Percentiles rank a stretch among this genome's conserved stretches.
Conservation (phyloP, 2,329 filamentous ascomycete species). For the Lachnellula occidentalis region DNA sequence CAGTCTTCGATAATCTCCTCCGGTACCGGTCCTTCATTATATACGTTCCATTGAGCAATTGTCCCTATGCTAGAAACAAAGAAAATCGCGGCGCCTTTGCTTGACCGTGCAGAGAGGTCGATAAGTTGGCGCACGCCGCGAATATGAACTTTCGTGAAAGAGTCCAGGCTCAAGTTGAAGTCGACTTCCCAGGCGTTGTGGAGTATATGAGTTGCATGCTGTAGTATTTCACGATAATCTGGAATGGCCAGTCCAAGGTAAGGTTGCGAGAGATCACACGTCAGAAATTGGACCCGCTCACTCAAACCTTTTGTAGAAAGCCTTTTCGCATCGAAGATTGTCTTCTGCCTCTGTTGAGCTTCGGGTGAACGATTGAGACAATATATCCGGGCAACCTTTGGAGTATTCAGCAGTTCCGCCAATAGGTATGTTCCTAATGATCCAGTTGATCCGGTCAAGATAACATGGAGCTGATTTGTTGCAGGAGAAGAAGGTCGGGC, state of each 20-base stretch:
- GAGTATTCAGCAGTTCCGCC: conserved; percentile 31
- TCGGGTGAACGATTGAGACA: conserved; percentile 42
- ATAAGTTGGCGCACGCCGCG: conserved; percentile 36
- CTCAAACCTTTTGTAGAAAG: conserved; percentile 29
- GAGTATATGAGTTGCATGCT: conserved; percentile 19
- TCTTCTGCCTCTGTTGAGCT: conserved; percentile 10
- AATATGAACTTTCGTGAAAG: conserved; percentile 34
- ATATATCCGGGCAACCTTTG: conserved; percentile 37
- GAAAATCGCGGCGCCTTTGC: conserved; percentile 15
- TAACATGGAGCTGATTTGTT: conserved; percentile 8
- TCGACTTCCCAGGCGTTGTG: conserved; percentile 36
- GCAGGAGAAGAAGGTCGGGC: no score
- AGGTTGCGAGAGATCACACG: conserved; percentile 42
- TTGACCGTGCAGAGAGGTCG: conserved; percentile 12
- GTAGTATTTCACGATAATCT: conserved; percentile 10
- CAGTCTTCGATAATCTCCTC: conserved; percentile 34
- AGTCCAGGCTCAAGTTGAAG: conserved; percentile 31
- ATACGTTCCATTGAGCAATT: neutral
- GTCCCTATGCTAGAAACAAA: conserved; percentile 27
- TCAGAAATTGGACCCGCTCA: conserved; percentile 41
- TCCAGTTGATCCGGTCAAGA: conserved; percentile 46
- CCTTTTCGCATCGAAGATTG: conserved; percentile 35
- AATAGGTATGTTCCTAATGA: conserved; percentile 45
- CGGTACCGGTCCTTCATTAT: conserved; percentile 25
- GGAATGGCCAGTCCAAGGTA: conserved; percentile 41